These are phyloP conservation scores for Pholiota conissans DNA, from an alignment of 768 basidiomycete genomes.

Conservation along the genomic window DNA sequence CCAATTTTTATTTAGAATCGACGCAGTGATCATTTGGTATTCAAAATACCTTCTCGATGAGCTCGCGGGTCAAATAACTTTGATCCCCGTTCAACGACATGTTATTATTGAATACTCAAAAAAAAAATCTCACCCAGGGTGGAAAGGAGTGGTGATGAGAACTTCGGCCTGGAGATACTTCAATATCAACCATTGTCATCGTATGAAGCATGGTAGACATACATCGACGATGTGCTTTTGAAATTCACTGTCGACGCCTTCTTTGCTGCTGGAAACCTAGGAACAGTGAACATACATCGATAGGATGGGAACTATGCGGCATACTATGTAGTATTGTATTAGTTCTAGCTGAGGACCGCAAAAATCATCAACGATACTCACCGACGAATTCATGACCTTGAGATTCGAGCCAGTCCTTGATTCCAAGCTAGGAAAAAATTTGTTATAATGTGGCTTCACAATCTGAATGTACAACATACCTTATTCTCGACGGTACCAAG, in stretches of 20 bases:
- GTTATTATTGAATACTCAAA: not conserved
- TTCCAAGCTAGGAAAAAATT: slow-evolving; percentile 55
- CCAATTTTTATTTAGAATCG: no score
- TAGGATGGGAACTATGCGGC: not conserved
- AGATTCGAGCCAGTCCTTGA: slow-evolving; percentile 65
- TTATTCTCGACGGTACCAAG: slow-evolving; percentile 82
- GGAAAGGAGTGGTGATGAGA: slow-evolving; percentile 84
- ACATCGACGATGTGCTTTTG: slow-evolving; percentile 83
- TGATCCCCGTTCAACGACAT: not conserved
- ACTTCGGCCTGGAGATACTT: slow-evolving; percentile 60
- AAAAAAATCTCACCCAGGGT: slow-evolving; percentile 52
- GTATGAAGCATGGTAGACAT: slow-evolving; percentile 24
- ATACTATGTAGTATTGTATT: not conserved
- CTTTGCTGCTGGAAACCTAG: slow-evolving; percentile 79
- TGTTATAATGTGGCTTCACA: not conserved
- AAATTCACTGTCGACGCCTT: slow-evolving; percentile 79
- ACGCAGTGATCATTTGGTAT: no score
- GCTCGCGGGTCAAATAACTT: slow-evolving; percentile 71
- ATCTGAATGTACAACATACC: slow-evolving; percentile 37
- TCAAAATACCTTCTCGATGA: slow-evolving; percentile 51
- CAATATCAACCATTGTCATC: slow-evolving; percentile 5
- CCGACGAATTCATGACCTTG: slow-evolving; percentile 78
- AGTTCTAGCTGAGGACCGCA: not conserved
- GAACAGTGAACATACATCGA: not conserved
- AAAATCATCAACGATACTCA: slow-evolving; percentile 26